Evolutionary conservation across 1,284 basidiomycete genomes (phyloP).

Genomic region (Fomitopsis schrenkii): DNA sequence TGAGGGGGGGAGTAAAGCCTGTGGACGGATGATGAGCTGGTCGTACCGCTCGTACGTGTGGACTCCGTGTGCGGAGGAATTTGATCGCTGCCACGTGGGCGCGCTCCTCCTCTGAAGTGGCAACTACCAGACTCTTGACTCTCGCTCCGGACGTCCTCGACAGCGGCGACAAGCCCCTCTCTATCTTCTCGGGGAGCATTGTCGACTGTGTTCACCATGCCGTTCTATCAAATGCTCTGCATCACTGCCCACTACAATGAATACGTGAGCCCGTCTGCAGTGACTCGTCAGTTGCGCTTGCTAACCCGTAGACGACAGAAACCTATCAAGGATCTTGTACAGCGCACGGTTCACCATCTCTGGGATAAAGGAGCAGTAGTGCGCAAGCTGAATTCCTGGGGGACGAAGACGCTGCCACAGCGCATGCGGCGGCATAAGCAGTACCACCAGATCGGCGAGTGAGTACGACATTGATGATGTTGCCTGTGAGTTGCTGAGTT

Average conservation of each 20-base stretch:
- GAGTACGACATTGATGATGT: slow-evolving; percentile 32
- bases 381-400: slow-evolving; percentile 73
- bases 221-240: slow-evolving; percentile 79
- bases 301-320: slow-evolving; percentile 37
- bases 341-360: slow-evolving; percentile 68
- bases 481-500: neutral
- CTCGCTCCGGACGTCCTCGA: neutral
- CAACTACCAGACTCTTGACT: neutral
- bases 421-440: slow-evolving; percentile 70
- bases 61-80: neutral
- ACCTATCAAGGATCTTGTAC: slow-evolving; percentile 76
- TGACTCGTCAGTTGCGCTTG: neutral
- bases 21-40: neutral
- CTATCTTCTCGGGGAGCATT: neutral
- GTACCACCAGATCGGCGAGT: slow-evolving; percentile 73
- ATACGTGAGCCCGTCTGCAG: slow-evolving; percentile 51
- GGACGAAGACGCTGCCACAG: slow-evolving; percentile 72
- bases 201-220: slow-evolving; percentile 43
- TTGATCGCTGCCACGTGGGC: slow-evolving; percentile 4
- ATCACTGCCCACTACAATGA: slow-evolving; percentile 69
- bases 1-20: neutral
- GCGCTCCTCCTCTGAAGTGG: neutral
- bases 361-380: slow-evolving; percentile 81
- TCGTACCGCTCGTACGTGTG: neutral
- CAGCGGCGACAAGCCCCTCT: neutral